phyloP scores from a whole-genome alignment of 805 yeast genomes.

The Pichia thaimueangensis region DNA sequence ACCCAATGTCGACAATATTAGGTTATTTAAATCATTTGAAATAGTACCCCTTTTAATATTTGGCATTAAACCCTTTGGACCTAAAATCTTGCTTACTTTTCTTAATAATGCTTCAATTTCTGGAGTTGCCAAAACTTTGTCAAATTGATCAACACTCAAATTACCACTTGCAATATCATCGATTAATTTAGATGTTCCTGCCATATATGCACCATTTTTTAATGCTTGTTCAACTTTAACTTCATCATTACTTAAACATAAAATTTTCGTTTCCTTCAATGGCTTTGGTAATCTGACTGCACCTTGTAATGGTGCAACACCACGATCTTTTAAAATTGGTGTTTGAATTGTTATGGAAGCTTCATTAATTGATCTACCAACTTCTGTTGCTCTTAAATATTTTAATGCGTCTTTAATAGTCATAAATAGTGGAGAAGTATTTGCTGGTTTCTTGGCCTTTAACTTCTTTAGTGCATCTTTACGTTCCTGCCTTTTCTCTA shows the following conservation, averaged over 20 bases:
- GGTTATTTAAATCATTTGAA: conserved; percentile 49
- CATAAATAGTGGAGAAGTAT: conserved; percentile 58
- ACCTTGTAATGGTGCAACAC: conserved; percentile 71
- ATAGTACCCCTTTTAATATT: conserved; percentile 82
- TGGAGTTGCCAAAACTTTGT: conserved; percentile 80
- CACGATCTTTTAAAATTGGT: conserved; percentile 63
- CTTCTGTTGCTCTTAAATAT: conserved; percentile 82
- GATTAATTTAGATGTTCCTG: conserved; percentile 70
- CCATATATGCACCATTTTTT: conserved; percentile 52
- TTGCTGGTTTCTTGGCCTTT: conserved; percentile 38
- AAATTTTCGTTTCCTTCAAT: conserved; percentile 54
- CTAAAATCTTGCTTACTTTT: conserved; percentile 70
- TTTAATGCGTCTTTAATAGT: conserved; percentile 66
- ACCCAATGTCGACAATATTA: conserved; percentile 54
- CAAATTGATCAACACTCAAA: conserved; percentile 41
- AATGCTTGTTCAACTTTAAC: conserved; percentile 48
- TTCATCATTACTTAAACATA: conserved; percentile 60
- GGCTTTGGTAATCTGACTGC: conserved; percentile 67
- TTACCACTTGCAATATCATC: conserved; percentile 49
- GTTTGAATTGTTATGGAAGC: conserved; percentile 66
- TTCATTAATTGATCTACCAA: conserved; percentile 69
- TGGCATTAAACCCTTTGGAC: conserved; percentile 90
- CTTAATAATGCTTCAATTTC: conserved; percentile 62
- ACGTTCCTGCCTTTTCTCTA: conserved; percentile 22
- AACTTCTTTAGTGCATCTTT: conserved; percentile 22